phyloP scores from a whole-genome alignment of 768 basidiomycete species.

The Auriculariales sp. region DNA sequence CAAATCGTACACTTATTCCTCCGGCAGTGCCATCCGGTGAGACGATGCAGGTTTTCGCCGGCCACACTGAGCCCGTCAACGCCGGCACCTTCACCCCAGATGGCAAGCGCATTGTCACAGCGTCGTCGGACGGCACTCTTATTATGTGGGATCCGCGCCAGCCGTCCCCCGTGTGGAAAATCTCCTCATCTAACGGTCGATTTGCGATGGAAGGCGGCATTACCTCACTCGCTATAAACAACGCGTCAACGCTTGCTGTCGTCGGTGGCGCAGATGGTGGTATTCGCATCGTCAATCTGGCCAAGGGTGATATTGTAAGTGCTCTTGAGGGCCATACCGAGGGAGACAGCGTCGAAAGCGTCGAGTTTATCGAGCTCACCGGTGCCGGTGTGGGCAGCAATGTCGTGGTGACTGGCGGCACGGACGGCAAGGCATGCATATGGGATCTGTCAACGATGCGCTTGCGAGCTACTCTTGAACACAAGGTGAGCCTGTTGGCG shows the following conservation, averaged over 20 bases:
- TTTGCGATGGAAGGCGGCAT: conserved; percentile 67
- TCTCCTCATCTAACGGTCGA: conserved; percentile 51
- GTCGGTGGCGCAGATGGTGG: conserved; percentile 77
- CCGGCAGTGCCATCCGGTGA: conserved; percentile 81
- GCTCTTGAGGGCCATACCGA: conserved; percentile 73
- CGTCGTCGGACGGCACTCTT: conserved; percentile 65
- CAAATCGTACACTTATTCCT: neutral
- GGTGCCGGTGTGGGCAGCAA: conserved; percentile 30
- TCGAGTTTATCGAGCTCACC: conserved; percentile 69
- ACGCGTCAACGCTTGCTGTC: conserved; percentile 77
- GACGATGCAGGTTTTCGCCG: conserved; percentile 92
- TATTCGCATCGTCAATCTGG: conserved; percentile 76
- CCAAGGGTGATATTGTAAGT: conserved; percentile 69
- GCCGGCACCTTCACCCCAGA: conserved; percentile 88
- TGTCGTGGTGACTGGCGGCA: conserved; percentile 73
- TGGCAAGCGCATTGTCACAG: conserved; percentile 82
- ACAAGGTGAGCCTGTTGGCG: conserved; percentile 40
- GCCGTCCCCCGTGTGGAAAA: conserved; percentile 64
- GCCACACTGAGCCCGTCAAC: conserved; percentile 71
- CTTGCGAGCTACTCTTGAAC: conserved; percentile 65
- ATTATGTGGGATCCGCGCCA: conserved; percentile 88
- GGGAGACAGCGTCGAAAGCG: conserved; percentile 77
- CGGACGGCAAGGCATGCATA: conserved; percentile 86
- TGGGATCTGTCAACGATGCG: conserved; percentile 90
- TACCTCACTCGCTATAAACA: conserved; percentile 74